Evolutionary conservation across 805 yeast genomes (phyloP).

Genomic region (Teunomyces funiuensis): DNA sequence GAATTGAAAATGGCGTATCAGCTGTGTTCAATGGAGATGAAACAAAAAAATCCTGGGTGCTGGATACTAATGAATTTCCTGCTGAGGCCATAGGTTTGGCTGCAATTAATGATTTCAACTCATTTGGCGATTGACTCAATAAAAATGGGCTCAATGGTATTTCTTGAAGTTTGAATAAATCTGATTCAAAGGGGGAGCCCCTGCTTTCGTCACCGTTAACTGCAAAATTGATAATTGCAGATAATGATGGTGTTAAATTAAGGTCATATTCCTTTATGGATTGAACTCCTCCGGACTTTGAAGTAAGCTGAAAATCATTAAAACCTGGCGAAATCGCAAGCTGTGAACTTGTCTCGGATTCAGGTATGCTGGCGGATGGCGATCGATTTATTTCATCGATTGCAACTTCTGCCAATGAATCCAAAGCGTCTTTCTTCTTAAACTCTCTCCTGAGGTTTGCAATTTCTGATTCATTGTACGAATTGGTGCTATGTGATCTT

Average conservation of each 20-base stretch:
- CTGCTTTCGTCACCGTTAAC: conserved; percentile 23
- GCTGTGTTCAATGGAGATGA: conserved; percentile 1
- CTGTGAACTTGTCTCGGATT: conserved; percentile 7
- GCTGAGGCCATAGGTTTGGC: not conserved
- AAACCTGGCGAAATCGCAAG: conserved; percentile 14
- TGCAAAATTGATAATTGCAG: conserved; percentile 37
- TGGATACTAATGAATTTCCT: not conserved
- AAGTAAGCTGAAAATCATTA: conserved; percentile 10
- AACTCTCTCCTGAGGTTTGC: conserved; percentile 14
- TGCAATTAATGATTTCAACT: not conserved
- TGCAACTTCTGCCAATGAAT: conserved; percentile 37
- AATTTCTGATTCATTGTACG: conserved; percentile 10
- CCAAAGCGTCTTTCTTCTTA: conserved; percentile 17
- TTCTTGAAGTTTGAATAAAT: conserved; percentile 13
- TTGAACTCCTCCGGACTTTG: not conserved
- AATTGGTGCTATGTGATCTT: conserved; percentile 21
- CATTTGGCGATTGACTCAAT: conserved; percentile 4
- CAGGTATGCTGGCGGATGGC: conserved; percentile 7
- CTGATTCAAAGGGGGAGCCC: conserved; percentile 13
- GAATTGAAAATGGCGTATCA: conserved; percentile 5
- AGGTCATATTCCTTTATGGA: conserved; percentile 13
- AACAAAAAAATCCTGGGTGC: not conserved
- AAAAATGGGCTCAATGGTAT: conserved; percentile 31
- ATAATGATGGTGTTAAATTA: conserved; percentile 36
- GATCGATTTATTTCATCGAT: conserved; percentile 26